These are phyloP conservation scores for Trichoderma polysporum DNA, from an alignment of 2,329 filamentous ascomycete genomes.

Conservation along the genomic window DNA sequence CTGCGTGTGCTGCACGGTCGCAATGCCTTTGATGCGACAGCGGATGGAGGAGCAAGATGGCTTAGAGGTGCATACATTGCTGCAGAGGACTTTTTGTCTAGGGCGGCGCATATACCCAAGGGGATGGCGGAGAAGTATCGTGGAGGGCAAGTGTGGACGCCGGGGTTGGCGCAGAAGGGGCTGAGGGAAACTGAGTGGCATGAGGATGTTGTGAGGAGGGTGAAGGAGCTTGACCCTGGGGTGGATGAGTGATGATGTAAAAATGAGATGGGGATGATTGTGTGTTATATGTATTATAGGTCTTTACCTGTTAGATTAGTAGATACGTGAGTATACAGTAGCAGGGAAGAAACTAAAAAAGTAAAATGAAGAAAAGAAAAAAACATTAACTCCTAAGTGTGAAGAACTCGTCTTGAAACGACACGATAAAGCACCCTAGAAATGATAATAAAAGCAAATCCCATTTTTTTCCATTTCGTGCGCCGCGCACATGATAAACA, in stretches of 20 bases:
- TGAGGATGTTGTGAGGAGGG: constrained; percentile 28
- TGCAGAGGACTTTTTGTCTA: constrained; percentile 44
- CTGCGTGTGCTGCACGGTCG: constrained; percentile 81
- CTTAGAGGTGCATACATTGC: constrained; percentile 83
- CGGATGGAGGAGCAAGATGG: constrained; percentile 68
- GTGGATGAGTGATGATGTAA: neutral
- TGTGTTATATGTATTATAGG: neutral
- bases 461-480: neutral
- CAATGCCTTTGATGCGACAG: constrained; percentile 63
- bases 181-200: constrained; percentile 32
- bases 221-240: constrained; percentile 23
- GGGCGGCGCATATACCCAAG: constrained; percentile 33
- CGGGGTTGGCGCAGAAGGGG: constrained; percentile 27
- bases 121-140: constrained; percentile 29
- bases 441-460: neutral
- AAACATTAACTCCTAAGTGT: too few species aligned
- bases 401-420: neutral
- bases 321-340: neutral
- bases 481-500: neutral
- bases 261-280: neutral
- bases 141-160: constrained; percentile 29
- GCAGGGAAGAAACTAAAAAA: neutral
- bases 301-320: neutral
- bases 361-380: neutral
- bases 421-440: neutral